Base-by-base conservation (phyloP, 2,329 filamentous ascomycete genomes). In the Acarospora socialis region DNA sequence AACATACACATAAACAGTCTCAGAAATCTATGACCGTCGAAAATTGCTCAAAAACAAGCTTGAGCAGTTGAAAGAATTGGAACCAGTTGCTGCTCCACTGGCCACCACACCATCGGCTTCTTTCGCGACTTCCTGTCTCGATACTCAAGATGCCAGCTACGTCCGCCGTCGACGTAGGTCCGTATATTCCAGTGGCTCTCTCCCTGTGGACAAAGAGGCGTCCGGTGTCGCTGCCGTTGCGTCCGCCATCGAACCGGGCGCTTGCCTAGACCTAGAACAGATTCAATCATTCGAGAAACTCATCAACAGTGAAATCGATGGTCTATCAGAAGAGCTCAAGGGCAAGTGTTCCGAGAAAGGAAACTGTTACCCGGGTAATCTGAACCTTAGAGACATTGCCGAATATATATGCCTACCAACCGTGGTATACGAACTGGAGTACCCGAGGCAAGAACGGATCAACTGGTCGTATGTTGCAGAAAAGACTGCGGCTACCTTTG, bases 351-450 rank as follows among this genome's bases (percentile, higher is more conserved):
- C 65, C 2, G 32, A 54, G 44, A 33, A 52, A 44, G 12, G 54
- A 42, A 43, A 66, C 56, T 37, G 64, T 51, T 86, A 86, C 46
- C 80, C 80, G 0, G 60, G 67, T 29, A 86, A 84, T 46, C 59
- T 86, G 21, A 80, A 69, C 0, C 43, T 73, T 7, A 37, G 47
- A 29, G 75, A 80, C 46, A 74, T 79, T 43, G 70, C 73, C 46
- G 77, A 81, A 48, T 87, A 77, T 63, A 74, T 80, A 30, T 68
- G 74, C 25, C 61, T 86, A 7, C 81, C 81, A 3, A 86, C 80
- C 0, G 58, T 84, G 4, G 77, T 84, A 9, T 87, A 86, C 50
- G 81, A 87, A 49, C 65, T 81, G 26, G 74, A 81, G 45, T 86
- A 86, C 46, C 80, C 81, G 2, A 68, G 77, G n/a, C 65, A 68